Conservation (phyloP, 2,329 filamentous ascomycete species). For the Pseudogymnoascus sp. region DNA sequence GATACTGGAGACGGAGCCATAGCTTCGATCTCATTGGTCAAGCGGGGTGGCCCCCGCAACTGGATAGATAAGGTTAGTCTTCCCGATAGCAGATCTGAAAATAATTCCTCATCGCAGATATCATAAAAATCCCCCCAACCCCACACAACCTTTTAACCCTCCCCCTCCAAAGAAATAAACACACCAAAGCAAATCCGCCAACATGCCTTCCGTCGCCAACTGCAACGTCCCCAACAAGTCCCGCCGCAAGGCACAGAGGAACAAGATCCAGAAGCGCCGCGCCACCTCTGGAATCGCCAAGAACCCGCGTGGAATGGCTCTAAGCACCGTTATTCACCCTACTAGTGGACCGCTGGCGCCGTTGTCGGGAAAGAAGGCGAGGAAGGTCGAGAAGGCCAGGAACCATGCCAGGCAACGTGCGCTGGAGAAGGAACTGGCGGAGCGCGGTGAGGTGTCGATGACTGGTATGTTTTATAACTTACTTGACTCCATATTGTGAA, state of each 20-base stretch:
- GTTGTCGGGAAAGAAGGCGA: slow-evolving; percentile 29
- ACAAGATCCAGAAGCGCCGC: slow-evolving; percentile 28
- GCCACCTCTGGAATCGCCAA: slow-evolving; percentile 25
- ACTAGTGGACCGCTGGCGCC: slow-evolving; percentile 28
- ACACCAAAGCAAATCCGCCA: slow-evolving; percentile 10
- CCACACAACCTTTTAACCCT: background rate
- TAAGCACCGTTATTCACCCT: slow-evolving; percentile 26
- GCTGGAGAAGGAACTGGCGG: slow-evolving; percentile 27
- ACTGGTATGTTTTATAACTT: slow-evolving; percentile 21
- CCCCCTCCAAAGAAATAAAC: background rate
- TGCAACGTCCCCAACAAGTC: slow-evolving; percentile 30
- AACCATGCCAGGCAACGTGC: slow-evolving; percentile 28
- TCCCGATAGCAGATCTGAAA: slow-evolving; percentile 9
- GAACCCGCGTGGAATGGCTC: slow-evolving; percentile 26
- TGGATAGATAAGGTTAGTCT: slow-evolving; percentile 5
- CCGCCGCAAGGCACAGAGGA: slow-evolving; percentile 24
- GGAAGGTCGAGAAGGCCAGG: slow-evolving; percentile 28
- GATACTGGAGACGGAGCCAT: background rate
- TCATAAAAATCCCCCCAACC: slow-evolving; percentile 5
- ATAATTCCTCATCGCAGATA: slow-evolving; percentile 4
- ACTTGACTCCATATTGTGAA: background rate
- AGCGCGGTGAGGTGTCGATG: slow-evolving; percentile 29
- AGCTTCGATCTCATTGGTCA: background rate
- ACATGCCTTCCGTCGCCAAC: slow-evolving; percentile 30
- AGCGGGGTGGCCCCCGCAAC: background rate